Evolutionary conservation across 768 basidiomycete genomes (phyloP).

Genomic region (Mycena filopes): DNA sequence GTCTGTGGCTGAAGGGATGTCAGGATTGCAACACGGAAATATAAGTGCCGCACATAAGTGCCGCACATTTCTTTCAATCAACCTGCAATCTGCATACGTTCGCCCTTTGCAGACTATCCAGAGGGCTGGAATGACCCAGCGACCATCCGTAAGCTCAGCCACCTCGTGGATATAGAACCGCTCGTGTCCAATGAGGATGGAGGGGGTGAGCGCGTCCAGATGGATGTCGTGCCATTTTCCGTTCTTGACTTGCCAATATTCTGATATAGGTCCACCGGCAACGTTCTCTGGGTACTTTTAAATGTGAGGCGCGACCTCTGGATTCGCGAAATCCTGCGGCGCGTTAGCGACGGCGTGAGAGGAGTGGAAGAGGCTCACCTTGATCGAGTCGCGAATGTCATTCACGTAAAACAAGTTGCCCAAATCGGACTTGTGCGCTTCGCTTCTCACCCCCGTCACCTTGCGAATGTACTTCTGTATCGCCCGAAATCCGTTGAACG

Average conservation of each 20-base stretch:
- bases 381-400: constrained; percentile 19
- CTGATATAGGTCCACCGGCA: constrained; percentile 38
- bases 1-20: neutral
- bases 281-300: constrained; percentile 44
- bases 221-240: constrained; percentile 36
- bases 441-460: constrained; percentile 18
- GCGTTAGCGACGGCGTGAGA: neutral
- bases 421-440: constrained; percentile 19
- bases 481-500: constrained; percentile 37
- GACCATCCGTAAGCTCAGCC: neutral
- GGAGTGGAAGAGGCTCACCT: neutral
- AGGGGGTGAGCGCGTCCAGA: constrained; percentile 34
- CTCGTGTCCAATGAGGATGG: constrained; percentile 38
- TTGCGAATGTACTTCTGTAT: constrained; percentile 35
- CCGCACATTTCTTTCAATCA: constrained; percentile 1
- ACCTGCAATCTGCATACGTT: neutral
- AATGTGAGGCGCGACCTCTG: constrained; percentile 38
- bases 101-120: constrained; percentile 8
- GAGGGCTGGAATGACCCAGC: neutral
- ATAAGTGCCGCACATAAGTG: neutral
- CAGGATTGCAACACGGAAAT: too few relatives aligned
- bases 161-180: constrained; percentile 35
- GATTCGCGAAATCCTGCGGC: constrained; percentile 46
- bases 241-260: constrained; percentile 43
- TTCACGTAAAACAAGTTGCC: constrained; percentile 20